Base-by-base conservation (phyloP, 495 filamentous ascomycete species). In the Monascus purpureus region DNA sequence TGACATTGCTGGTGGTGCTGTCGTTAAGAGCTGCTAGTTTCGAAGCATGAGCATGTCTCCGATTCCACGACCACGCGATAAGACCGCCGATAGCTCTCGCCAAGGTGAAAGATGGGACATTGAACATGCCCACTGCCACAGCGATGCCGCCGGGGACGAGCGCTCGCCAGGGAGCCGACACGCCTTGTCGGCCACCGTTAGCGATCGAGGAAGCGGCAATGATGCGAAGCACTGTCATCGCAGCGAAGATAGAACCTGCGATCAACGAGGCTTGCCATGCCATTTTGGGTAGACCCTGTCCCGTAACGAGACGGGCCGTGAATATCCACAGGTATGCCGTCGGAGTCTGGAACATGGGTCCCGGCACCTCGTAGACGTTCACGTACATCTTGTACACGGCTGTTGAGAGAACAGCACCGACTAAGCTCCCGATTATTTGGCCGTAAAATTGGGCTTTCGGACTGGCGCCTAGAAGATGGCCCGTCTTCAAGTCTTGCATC, bases 401-500 rank as follows among this genome's bases (percentile, higher is more conserved):
- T 0, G 92, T 85, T 26, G 76, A 84, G 8, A 93, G 70, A 3
- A 96, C 65, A 8, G 92, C 88, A 4, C 90, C 90, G n/a, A 84
- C 75, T 0, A 82, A 69, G 25, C 75, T 81, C 8, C 90, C 90
- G 29, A 99, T 84, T 13, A 96, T 75, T 48, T 96, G 92, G 1
- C 90, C 90, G 57, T 80, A 93, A 55, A 99, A 96, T 45, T 99
- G 90, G 1, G 92, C 92, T 33, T 80, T 88, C 9, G 92, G 90
- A 8, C 84, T 73, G 6, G 90, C 90, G 9, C 86, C 85, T 2
- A 99, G 67, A 0, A 99, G 61, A 54, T 99, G 85, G 3, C 90
- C 90, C 0, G 90, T 94, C 53, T 99, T 99, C 19, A 99, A 70
- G 49, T 99, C 90, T 45, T 99, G 90, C 81, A 99, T 86, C 48